Percentiles rank a stretch among this genome's conserved stretches.
Evolutionary conservation across 768 basidiomycete genomes (phyloP).

Genomic region (Suillus fuscotomentosus): DNA sequence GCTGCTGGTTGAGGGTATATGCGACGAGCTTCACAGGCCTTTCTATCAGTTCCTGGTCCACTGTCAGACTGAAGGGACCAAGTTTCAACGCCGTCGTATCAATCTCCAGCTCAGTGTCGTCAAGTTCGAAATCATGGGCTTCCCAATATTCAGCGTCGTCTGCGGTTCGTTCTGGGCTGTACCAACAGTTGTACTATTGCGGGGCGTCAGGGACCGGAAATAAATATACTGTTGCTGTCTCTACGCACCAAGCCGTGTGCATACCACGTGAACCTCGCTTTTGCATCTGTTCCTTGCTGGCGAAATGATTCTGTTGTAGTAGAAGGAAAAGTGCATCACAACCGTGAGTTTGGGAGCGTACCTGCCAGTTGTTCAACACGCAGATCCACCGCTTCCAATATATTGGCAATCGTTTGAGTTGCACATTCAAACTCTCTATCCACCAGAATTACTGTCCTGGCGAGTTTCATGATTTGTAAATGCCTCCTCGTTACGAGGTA

Average conservation of each 20-base stretch:
- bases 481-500: constrained; percentile 34
- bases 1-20: no score
- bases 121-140: not conserved
- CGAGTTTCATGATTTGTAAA: constrained; percentile 30
- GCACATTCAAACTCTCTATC: constrained; percentile 20
- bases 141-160: not conserved
- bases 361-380: not conserved
- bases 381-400: not conserved
- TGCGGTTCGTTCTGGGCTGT: not conserved
- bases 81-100: not conserved
- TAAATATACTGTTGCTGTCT: not conserved
- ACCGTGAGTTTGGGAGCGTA: not conserved
- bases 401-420: not conserved
- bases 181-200: not conserved
- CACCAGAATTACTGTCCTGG: constrained; percentile 23
- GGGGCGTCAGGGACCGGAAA: not conserved
- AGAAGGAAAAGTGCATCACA: no score
- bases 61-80: not conserved
- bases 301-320: not conserved
- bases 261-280: not conserved
- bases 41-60: no score
- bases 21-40: not conserved
- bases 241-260: constrained; percentile 1
- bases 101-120: not conserved
- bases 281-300: not conserved